Evolutionary conservation across 352 stramenopile genomes (phyloP), one percentile per base, ranked within the genome.

Genomic region (Globisporangium cystogenes): DNA sequence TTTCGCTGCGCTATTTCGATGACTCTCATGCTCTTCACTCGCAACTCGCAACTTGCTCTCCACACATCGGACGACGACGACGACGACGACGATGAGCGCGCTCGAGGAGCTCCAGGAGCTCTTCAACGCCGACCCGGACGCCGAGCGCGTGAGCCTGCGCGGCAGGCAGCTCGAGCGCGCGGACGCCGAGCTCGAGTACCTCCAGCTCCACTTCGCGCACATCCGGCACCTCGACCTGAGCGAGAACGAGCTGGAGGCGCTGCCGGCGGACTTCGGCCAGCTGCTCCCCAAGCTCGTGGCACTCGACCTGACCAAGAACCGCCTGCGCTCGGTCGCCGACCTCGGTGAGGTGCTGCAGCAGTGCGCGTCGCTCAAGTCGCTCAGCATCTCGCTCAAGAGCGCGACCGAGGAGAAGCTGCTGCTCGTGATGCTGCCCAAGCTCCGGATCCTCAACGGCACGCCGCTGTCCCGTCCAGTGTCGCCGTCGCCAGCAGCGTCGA

Each of bases 401-500:
- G 48, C 67, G 29, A 64, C 68, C 6, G 67, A 85, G 11, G 76
- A 90, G 42, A 69, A 73, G 24, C 48, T 86, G 18, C 43, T 90
- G 10, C 60, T 73, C 7, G 60, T 70, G 36, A 81, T 85, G 68
- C 64, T 90, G 5, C 76, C 79, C 0, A 58, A 59, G 53, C 62
- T 90, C 10, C 64, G 69, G 1, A 82, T 86, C 52, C 62, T 90
- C 15, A 90, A 90, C 40, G 79, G 68, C 1, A 74, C 55, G 4
- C 67, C 76, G 11, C 43, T 67, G 4, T 48, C 40, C 1, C 35
- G 47, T 10, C 59, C 55, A 7, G 24, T 24, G 36, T 56, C 24
- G 24, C 60, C 58, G 14, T 63, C 57, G 8, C 39, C 65, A 20
- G 23, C 36, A 42, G 16, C 42, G 15, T 14, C 18, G 18, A 14